Percentiles rank a stretch among this genome's conserved stretches.
Evolutionary conservation across 768 basidiomycete genomes (phyloP).

Genomic region (Leucosporidium creatinivorum): DNA sequence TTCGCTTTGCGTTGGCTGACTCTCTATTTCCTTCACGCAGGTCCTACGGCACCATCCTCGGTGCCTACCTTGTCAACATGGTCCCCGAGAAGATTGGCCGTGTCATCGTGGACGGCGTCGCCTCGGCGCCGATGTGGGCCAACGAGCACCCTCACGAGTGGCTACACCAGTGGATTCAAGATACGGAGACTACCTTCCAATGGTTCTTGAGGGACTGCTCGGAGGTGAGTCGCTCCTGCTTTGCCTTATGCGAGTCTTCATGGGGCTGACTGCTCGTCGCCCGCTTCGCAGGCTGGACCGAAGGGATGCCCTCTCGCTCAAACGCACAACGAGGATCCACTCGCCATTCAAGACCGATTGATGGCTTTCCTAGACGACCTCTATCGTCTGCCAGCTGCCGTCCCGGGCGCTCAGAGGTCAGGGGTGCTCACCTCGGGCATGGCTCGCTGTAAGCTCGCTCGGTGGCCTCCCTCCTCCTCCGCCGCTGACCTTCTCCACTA

Average conservation of each 20-base stretch:
- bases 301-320: neutral
- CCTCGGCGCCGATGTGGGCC: neutral
- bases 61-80: constrained; percentile 4
- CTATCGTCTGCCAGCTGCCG: neutral
- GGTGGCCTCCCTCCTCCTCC: neutral
- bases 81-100: neutral
- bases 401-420: neutral
- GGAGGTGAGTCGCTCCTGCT: neutral
- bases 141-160: neutral
- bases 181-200: neutral
- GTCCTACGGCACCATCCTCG: constrained; percentile 1
- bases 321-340: neutral
- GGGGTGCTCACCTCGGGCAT: neutral
- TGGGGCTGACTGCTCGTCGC: neutral
- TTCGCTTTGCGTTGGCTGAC: neutral
- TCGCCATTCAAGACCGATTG: neutral
- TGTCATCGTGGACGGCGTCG: neutral
- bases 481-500: neutral
- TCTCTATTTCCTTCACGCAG: neutral
- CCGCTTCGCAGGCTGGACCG: neutral
- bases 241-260: too few relatives aligned
- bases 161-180: neutral
- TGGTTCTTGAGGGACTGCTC: neutral
- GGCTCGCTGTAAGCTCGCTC: neutral
- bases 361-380: neutral